Percentiles rank a stretch among this genome's conserved stretches.
Conservation (phyloP, 225 moss, liverwort and hornwort genomes). For the Physcomitrellopsis africana region DNA sequence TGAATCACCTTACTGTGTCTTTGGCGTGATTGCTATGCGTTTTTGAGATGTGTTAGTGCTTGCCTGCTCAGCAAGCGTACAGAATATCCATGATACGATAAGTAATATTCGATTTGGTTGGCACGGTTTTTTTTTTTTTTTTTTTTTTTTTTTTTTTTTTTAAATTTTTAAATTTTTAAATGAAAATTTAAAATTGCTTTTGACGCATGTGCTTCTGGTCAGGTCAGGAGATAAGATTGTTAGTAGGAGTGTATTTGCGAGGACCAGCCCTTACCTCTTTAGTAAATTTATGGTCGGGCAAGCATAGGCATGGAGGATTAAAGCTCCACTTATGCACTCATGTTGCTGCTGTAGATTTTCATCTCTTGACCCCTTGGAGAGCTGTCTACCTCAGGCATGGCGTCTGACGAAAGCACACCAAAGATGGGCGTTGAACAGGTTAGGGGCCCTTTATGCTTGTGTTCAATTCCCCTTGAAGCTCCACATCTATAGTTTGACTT, state of each 20-base stretch:
- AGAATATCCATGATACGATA: no score
- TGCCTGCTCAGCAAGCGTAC: no score
- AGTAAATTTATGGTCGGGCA: background rate
- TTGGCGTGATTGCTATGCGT: no score
- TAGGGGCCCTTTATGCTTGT: slow-evolving; percentile 18
- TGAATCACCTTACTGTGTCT: no score
- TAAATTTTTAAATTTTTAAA: no score
- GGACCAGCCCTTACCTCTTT: background rate
- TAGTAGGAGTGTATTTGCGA: background rate
- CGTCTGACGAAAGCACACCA: slow-evolving; percentile 38
- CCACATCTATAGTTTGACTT: background rate
- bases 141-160: no score
- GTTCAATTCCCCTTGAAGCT: background rate
- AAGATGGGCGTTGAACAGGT: slow-evolving; percentile 39
- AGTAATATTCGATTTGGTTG: no score
- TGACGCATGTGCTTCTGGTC: no score
- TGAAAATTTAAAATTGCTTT: no score
- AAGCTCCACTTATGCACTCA: background rate
- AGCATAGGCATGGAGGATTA: background rate
- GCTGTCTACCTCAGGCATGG: slow-evolving; percentile 44
- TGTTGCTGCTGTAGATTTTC: slow-evolving; percentile 1
- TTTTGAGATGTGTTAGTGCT: no score
- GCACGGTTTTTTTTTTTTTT: no score
- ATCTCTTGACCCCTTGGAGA: background rate
- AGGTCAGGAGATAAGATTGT: background rate